Conservation (phyloP, 1,284 basidiomycete genomes). For the Mixia osmundae region DNA sequence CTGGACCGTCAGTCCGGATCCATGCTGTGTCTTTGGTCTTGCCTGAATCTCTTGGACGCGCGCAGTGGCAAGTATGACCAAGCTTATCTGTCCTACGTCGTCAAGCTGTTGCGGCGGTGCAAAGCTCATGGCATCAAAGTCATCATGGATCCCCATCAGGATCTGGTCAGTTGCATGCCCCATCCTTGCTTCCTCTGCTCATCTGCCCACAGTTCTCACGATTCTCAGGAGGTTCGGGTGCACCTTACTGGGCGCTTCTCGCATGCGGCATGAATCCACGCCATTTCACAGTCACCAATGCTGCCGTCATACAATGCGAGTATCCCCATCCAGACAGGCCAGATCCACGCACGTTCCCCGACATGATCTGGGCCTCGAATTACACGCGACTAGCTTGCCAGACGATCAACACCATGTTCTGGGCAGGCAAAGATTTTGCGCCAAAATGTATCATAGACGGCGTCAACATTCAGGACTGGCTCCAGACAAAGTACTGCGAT, state of each 20-base stretch:
- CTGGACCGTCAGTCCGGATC: constrained; percentile 51
- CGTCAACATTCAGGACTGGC: constrained; percentile 77
- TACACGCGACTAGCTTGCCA: constrained; percentile 70
- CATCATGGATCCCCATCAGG: constrained; percentile 92
- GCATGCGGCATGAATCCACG: constrained; percentile 79
- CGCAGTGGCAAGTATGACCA: constrained; percentile 65
- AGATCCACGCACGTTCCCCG: constrained; percentile 49
- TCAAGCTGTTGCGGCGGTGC: constrained; percentile 65
- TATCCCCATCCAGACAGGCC: constrained; percentile 40
- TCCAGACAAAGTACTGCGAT: constrained; percentile 61
- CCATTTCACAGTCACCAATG: constrained; percentile 57
- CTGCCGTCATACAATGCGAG: constrained; percentile 71
- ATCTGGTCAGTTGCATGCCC: constrained; percentile 38
- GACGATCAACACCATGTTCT: constrained; percentile 85
- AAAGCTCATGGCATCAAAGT: constrained; percentile 81
- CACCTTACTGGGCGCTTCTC: constrained; percentile 78
- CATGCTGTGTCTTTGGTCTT: neutral
- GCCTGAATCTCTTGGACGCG: neutral
- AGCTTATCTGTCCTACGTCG: constrained; percentile 77
- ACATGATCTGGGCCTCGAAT: constrained; percentile 95
- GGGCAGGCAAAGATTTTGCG: constrained; percentile 67
- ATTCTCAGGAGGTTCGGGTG: constrained; percentile 86
- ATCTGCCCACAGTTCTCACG: constrained; percentile 60
- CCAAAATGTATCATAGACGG: constrained; percentile 80
- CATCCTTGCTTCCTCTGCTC: constrained; percentile 4